Conservation (phyloP, 495 filamentous ascomycete species). For the Astrothelium subdiscretum region DNA sequence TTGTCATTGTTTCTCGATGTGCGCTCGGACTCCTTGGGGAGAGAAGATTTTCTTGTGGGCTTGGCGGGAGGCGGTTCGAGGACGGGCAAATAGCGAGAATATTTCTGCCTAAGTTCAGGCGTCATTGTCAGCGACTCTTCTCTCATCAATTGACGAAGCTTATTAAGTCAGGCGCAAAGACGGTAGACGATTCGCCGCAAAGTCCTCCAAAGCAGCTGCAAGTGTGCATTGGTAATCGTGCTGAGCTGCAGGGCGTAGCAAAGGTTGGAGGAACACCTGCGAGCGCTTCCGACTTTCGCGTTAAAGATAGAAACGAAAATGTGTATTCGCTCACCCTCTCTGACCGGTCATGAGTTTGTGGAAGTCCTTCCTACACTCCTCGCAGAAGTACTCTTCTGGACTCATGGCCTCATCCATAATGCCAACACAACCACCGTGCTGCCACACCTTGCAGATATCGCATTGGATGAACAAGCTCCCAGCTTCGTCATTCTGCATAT, state of each 20-base stretch:
- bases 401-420: constrained; percentile 86
- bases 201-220: background rate
- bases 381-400: constrained; percentile 96
- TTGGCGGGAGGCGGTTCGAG: constrained; percentile 35
- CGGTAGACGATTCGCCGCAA: no score
- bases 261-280: background rate
- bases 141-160: constrained; percentile 3
- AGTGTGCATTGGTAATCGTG: background rate
- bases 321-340: constrained; percentile 63
- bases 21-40: constrained; percentile 44
- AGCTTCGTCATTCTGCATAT: constrained; percentile 67
- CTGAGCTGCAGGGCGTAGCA: background rate
- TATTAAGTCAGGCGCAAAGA: background rate
- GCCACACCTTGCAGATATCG: constrained; percentile 96
- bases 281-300: background rate
- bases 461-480: constrained; percentile 97
- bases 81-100: constrained; percentile 59
- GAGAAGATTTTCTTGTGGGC: constrained; percentile 41
- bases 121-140: constrained; percentile 7
- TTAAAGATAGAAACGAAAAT: constrained; percentile 1
- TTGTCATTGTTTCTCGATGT: constrained; percentile 38
- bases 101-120: constrained; percentile 41
- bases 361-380: constrained; percentile 81
- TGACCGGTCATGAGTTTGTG: constrained; percentile 68
- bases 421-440: constrained; percentile 95